phyloP scores from a whole-genome alignment of 345 rosid species.

The Durio zibethinus region DNA sequence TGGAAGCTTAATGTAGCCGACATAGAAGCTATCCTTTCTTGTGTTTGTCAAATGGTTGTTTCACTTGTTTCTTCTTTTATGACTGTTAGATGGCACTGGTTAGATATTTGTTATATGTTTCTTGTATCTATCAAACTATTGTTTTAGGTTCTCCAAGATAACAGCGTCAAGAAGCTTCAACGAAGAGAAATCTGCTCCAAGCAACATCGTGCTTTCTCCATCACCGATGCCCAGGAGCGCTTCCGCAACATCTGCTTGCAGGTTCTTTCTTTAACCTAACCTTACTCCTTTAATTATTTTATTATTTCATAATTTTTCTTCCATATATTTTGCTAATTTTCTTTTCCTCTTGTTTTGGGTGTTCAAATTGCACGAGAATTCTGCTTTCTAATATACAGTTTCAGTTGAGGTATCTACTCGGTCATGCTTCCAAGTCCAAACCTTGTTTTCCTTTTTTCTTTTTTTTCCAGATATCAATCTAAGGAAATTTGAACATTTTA shows the following conservation, averaged over 20 bases:
- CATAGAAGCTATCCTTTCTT: conserved; percentile 90
- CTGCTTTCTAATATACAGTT: not conserved
- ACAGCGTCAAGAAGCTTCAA: conserved; percentile 67
- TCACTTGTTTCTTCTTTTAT: not conserved
- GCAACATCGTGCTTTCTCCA: conserved; percentile 69
- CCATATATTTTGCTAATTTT: not conserved
- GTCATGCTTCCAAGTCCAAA: not conserved
- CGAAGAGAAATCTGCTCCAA: conserved; percentile 85
- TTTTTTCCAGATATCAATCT: not conserved
- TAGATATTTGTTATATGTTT: not conserved
- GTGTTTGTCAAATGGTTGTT: conserved; percentile 93
- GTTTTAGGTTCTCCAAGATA: conserved; percentile 95
- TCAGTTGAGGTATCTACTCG: not conserved
- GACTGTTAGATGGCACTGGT: conserved; percentile 1
- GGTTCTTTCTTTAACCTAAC: conserved; percentile 40
- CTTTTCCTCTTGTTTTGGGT: no score
- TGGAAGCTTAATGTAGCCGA: conserved; percentile 99
- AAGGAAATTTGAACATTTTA: not conserved
- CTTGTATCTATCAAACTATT: conserved; percentile 22
- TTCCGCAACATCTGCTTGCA: conserved; percentile 83
- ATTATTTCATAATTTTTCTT: not conserved
- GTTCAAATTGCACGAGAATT: not conserved
- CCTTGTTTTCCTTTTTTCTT: not conserved
- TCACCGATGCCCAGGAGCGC: conserved; percentile 74
- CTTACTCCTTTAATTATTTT: not conserved